phyloP scores from a whole-genome alignment of 768 basidiomycete species.

The Asterophora parasitica region DNA sequence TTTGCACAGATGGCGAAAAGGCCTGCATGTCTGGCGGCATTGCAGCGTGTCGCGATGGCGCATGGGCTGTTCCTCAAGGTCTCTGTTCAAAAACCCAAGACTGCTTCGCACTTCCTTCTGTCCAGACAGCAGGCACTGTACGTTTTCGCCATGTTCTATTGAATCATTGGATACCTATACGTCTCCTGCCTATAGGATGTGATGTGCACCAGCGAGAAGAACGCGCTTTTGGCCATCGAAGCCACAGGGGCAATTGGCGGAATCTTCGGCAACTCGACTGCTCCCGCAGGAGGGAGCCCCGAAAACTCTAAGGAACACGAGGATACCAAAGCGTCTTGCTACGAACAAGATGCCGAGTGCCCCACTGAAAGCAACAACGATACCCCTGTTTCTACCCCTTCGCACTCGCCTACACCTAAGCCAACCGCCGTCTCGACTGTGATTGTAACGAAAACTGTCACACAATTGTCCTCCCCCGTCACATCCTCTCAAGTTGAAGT shows the following conservation, averaged over 20 bases:
- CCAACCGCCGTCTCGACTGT: constrained; percentile 1
- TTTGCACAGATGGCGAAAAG: constrained; percentile 31
- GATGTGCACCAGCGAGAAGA: constrained; percentile 48
- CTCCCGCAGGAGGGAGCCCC: constrained; percentile 4
- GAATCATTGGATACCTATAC: neutral
- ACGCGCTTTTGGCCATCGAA: constrained; percentile 40
- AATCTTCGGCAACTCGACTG: constrained; percentile 23
- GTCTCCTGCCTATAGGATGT: constrained; percentile 28
- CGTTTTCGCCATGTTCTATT: constrained; percentile 13
- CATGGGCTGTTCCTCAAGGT: constrained; percentile 33
- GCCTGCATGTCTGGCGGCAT: constrained; percentile 40
- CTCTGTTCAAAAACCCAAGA: constrained; percentile 30
- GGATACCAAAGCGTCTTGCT: no score
- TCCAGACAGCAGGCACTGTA: constrained; percentile 41
- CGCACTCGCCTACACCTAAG: neutral
- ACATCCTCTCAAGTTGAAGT: neutral
- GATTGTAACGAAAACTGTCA: no score
- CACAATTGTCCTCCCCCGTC: neutral
- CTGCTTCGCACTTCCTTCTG: constrained; percentile 52
- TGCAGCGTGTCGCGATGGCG: constrained; percentile 36
- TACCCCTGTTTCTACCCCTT: neutral
- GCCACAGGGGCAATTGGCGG: constrained; percentile 44
- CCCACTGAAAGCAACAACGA: neutral
- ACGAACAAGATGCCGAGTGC: constrained; percentile 5
- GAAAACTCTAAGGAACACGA: neutral